Evolutionary conservation across 495 filamentous ascomycete genomes (phyloP).

Genomic region (Hypoxylon intermedium): DNA sequence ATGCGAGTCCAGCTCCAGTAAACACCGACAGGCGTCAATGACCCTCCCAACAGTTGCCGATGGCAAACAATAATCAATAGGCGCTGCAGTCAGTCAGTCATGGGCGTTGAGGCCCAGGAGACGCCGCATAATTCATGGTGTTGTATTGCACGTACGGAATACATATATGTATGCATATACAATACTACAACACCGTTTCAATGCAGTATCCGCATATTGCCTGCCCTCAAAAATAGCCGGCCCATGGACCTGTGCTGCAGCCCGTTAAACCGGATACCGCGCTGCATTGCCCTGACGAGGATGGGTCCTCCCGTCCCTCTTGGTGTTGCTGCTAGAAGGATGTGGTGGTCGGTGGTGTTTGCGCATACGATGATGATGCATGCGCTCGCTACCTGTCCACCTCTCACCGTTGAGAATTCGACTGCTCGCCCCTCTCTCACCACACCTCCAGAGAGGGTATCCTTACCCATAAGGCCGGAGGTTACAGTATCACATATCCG

Average conservation of each 20-base stretch:
- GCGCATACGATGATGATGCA: conserved; percentile 37
- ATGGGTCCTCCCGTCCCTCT: conserved; percentile 26
- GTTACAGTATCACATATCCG: conserved; percentile 40
- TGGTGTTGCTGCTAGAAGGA: conserved; percentile 26
- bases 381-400: conserved; percentile 35
- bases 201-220: too few relatives aligned
- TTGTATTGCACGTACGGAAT: too few relatives aligned
- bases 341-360: conserved; percentile 34
- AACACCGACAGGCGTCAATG: not conserved
- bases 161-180: too few relatives aligned
- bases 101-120: too few relatives aligned
- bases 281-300: conserved; percentile 25
- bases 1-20: conserved; percentile 1
- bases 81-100: too few relatives aligned
- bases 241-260: conserved; percentile 9
- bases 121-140: conserved; percentile 5
- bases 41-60: too few relatives aligned
- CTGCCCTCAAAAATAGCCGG: conserved; percentile 21
- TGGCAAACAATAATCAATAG: too few relatives aligned
- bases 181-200: too few relatives aligned
- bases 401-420: conserved; percentile 35
- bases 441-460: conserved; percentile 34
- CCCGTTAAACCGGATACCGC: conserved; percentile 25
- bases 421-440: conserved; percentile 32
- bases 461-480: conserved; percentile 44